Percentiles rank a stretch among this genome's conserved stretches.
phyloP scores from a whole-genome alignment of 1,284 basidiomycete species.

The Gymnopus androsaceus region DNA sequence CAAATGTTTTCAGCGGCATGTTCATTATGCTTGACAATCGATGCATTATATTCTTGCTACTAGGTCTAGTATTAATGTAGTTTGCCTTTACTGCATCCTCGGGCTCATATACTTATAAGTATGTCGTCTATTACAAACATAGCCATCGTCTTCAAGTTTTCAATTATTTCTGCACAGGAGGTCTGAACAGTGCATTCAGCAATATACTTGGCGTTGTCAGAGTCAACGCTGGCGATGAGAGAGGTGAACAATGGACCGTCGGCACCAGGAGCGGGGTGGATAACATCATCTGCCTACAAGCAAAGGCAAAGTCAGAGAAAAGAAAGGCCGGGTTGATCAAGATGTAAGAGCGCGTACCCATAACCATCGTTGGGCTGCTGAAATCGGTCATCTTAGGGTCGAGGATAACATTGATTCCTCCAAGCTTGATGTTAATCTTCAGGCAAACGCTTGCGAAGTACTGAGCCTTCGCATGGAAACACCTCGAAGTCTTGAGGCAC shows the following conservation, averaged over 20 bases:
- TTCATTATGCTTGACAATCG: too few relatives aligned
- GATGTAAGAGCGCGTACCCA: slow-evolving; percentile 46
- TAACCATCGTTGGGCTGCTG: slow-evolving; percentile 70
- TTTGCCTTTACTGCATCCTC: too few relatives aligned
- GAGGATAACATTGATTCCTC: slow-evolving; percentile 76
- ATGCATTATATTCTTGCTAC: too few relatives aligned
- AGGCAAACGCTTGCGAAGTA: slow-evolving; percentile 78
- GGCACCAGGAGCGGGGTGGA: slow-evolving; percentile 64
- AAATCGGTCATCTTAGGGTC: slow-evolving; percentile 69
- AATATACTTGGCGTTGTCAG: slow-evolving; percentile 56
- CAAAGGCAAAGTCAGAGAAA: background rate
- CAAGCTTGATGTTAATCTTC: slow-evolving; percentile 80
- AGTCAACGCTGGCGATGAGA: slow-evolving; percentile 74
- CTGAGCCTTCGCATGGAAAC: slow-evolving; percentile 62
- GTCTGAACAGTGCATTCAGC: slow-evolving; percentile 65
- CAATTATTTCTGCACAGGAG: slow-evolving; percentile 74
- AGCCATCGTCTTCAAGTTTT: slow-evolving; percentile 66
- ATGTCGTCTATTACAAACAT: too few relatives aligned
- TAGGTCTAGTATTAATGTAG: too few relatives aligned
- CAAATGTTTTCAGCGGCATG: too few relatives aligned
- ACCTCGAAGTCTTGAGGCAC: slow-evolving; percentile 67
- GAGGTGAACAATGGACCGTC: slow-evolving; percentile 76
- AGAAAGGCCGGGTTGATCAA: too few relatives aligned
- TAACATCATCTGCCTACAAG: slow-evolving; percentile 74
- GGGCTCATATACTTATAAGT: too few relatives aligned